Evolutionary conservation across 768 basidiomycete genomes (phyloP).

Genomic region (Collybia sp.): DNA sequence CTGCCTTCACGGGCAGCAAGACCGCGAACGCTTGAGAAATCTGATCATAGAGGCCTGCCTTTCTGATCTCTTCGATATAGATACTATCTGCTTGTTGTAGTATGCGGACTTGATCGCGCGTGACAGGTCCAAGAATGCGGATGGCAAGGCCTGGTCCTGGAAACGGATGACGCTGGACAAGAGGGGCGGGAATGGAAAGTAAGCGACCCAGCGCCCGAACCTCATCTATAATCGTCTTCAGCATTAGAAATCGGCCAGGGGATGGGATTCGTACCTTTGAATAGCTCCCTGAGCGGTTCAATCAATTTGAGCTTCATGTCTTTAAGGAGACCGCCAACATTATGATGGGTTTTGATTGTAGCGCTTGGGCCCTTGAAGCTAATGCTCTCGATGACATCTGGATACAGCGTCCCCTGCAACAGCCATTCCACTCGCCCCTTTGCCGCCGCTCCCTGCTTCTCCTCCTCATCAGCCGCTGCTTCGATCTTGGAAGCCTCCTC

Average conservation of each 20-base stretch:
- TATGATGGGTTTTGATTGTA: slow-evolving; percentile 99
- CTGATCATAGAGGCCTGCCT: slow-evolving; percentile 85
- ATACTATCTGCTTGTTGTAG: slow-evolving; percentile 91
- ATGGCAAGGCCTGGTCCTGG: slow-evolving; percentile 98
- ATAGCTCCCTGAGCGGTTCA: slow-evolving; percentile 93
- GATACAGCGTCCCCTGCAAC: slow-evolving; percentile 95
- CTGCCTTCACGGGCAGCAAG: slow-evolving; percentile 89
- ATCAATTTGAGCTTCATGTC: slow-evolving; percentile 99
- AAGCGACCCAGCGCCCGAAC: slow-evolving; percentile 90
- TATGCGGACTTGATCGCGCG: slow-evolving; percentile 86
- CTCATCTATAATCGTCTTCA: slow-evolving; percentile 61
- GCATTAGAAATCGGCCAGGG: neutral
- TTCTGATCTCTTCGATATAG: slow-evolving; percentile 97
- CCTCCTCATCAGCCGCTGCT: slow-evolving; percentile 73
- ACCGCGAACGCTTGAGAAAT: slow-evolving; percentile 98
- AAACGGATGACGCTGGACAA: slow-evolving; percentile 97
- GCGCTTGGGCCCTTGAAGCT: slow-evolving; percentile 99
- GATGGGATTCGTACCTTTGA: slow-evolving; percentile 70
- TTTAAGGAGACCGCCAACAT: slow-evolving; percentile 92
- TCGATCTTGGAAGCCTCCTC: slow-evolving; percentile 90
- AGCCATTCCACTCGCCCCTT: slow-evolving; percentile 97
- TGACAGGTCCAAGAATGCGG: slow-evolving; percentile 95
- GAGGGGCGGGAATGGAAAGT: slow-evolving; percentile 84
- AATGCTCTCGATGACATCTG: slow-evolving; percentile 98
- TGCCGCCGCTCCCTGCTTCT: slow-evolving; percentile 54